These are phyloP conservation scores for Butyriboletus loyo DNA, from an alignment of 768 basidiomycete species.

Conservation along the genomic window DNA sequence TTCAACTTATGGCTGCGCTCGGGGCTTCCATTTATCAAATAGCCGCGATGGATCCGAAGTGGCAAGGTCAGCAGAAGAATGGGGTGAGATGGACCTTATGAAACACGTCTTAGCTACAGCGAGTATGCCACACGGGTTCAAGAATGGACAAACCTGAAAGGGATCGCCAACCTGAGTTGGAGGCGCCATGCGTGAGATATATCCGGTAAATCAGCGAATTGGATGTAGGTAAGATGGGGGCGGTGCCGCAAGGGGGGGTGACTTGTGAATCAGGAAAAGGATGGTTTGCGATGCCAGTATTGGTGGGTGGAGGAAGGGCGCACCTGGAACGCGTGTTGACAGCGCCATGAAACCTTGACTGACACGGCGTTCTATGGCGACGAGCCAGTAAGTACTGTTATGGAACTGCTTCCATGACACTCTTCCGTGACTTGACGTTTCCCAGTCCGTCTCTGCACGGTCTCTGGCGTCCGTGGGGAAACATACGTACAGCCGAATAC, in stretches of 20 bases:
- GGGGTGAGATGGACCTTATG: constrained; percentile 25
- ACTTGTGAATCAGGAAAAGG: constrained; percentile 20
- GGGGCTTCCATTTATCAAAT: constrained; percentile 34
- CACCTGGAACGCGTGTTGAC: constrained; percentile 34
- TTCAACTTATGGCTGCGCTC: constrained; percentile 28
- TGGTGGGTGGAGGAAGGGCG: constrained; percentile 24
- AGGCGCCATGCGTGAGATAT: constrained; percentile 21
- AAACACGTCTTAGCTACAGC: constrained; percentile 32
- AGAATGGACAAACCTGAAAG: constrained; percentile 28
- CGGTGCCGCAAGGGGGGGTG: constrained; percentile 27
- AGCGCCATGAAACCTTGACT: constrained; percentile 34
- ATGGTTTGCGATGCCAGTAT: constrained; percentile 16
- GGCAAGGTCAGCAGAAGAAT: constrained; percentile 21
- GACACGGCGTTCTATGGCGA: constrained; percentile 31
- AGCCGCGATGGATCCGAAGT: constrained; percentile 26
- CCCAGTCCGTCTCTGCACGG: constrained; percentile 11
- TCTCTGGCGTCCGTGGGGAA: constrained; percentile 19
- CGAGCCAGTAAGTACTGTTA: constrained; percentile 24
- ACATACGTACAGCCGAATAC: constrained; percentile 1
- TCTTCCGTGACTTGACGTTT: constrained; percentile 26
- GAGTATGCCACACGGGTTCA: constrained; percentile 12
- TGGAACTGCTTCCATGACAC: constrained; percentile 28
- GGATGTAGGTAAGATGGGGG: constrained; percentile 14
- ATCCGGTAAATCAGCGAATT: constrained; percentile 34
- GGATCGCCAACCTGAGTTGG: constrained; percentile 19